Evolutionary conservation across 2,329 filamentous ascomycete species (phyloP).

Genomic region (Xylariaceae sp.): DNA sequence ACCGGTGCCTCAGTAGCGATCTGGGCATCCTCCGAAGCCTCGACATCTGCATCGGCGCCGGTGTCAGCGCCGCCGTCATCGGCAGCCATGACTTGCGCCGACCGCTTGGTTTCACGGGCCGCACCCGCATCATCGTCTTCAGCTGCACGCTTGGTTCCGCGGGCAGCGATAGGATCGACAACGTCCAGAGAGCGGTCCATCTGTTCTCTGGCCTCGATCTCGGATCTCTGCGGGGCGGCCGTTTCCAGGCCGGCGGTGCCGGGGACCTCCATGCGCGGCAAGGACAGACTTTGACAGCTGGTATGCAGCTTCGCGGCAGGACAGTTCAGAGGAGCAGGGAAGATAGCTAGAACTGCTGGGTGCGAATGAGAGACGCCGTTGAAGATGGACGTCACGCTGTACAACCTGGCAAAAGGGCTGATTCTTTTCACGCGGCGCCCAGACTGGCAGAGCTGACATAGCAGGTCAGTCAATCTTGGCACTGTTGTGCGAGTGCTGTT

Average conservation of each 20-base stretch:
- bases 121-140: constrained; percentile 47
- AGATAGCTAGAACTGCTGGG: no score
- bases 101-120: constrained; percentile 28
- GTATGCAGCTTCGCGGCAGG: no score
- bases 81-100: constrained; percentile 59
- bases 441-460: no score
- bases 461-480: no score
- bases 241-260: constrained; percentile 4
- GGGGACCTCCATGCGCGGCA: constrained; percentile 9
- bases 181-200: constrained; percentile 7
- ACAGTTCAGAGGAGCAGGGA: no score
- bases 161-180: constrained; percentile 1
- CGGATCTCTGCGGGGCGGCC: constrained; percentile 5
- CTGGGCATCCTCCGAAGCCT: constrained; percentile 25
- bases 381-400: no score
- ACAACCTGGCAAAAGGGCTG: no score
- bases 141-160: constrained; percentile 26
- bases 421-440: no score
- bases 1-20: constrained; percentile 9
- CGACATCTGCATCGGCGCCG: constrained; percentile 63
- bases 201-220: constrained; percentile 6
- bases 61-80: constrained; percentile 45
- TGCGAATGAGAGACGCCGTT: no score
- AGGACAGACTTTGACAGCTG: no score
- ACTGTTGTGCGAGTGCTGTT: no score